Evolutionary conservation across 768 basidiomycete genomes (phyloP), one percentile per base, ranked within the genome.

Genomic region (Auricularia heimuer): DNA sequence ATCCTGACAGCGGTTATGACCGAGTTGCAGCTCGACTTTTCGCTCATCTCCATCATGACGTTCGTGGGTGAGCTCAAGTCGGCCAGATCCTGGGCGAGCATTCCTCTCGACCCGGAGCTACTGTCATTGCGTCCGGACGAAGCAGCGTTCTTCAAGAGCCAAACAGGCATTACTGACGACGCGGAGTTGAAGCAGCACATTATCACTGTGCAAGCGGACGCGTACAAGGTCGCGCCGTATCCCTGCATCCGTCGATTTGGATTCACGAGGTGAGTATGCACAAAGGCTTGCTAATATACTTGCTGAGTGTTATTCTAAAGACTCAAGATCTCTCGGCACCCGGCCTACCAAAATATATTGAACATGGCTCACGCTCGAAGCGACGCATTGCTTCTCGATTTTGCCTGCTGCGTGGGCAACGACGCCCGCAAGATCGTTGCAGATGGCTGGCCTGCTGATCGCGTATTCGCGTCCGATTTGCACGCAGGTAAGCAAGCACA

Each of bases 161-260:
- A 65, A n/a, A 67, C 67, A 4, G 65, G 65, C 11, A 65, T 67
- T 4, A 1, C 54, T n/a, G 62, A 67, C 44, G 62, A 60, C 12
- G 56, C 62, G 35, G 45, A 63, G 61, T 24, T 67, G 37, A 58
- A 44, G 37, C 42, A 63, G 39, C 67, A 65, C 29, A 67, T 67
- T 16, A 37, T 62, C 18, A 16, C 24, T 7, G 34, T 65, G 18
- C 67, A 67, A 33, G 36, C 47, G 39, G 47, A 65, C 36, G 67
- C 67, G 14, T 67, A 67, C 34, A 51, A 67, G 54, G 45, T 54
- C 1, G 64, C 56, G 24, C 64, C 67, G 18, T 67, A 66, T 34
- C 65, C 65, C 4, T 66, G 65, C 42, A 61, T 66, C 10, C 65
- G 63, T 2, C 54, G 65, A 11, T 66, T 66, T 33, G 35, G 47